Conservation (phyloP, 2,329 filamentous ascomycete genomes). For the Verticillium longisporum region DNA sequence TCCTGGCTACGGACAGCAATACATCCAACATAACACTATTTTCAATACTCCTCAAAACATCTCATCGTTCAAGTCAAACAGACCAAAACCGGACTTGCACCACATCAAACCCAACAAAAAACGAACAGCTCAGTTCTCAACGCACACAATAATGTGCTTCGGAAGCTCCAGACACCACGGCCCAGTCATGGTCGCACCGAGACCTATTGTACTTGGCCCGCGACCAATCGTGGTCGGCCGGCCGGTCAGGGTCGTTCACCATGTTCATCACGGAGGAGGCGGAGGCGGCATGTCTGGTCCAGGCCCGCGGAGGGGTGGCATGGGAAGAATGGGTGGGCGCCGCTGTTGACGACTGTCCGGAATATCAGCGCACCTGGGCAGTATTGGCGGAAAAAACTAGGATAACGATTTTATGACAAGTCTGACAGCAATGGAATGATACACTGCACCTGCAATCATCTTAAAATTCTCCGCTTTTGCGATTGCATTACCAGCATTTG, state of each 20-base stretch:
- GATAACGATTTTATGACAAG: no score
- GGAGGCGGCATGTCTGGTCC: background rate
- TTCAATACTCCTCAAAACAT: no score
- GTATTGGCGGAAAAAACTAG: no score
- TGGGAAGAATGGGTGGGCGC: background rate
- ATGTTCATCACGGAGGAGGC: background rate
- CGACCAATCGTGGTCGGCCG: background rate
- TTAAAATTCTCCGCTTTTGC: no score
- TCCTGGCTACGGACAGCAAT: no score
- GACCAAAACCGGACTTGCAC: background rate
- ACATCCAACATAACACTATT: background rate
- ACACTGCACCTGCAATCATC: no score
- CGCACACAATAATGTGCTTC: background rate
- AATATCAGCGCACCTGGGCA: no score
- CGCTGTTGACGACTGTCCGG: background rate
- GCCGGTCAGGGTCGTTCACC: background rate
- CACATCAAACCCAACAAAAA: background rate
- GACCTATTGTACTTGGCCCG: background rate
- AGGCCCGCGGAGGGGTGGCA: background rate
- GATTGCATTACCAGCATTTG: no score
- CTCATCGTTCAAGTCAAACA: no score
- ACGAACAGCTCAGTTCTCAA: no score
- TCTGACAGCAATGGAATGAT: no score
- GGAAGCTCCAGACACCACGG: background rate
- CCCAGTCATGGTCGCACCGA: background rate